Evolutionary conservation across 768 basidiomycete species (phyloP), one percentile per base, ranked within the genome.

Genomic region (Russula abietina): DNA sequence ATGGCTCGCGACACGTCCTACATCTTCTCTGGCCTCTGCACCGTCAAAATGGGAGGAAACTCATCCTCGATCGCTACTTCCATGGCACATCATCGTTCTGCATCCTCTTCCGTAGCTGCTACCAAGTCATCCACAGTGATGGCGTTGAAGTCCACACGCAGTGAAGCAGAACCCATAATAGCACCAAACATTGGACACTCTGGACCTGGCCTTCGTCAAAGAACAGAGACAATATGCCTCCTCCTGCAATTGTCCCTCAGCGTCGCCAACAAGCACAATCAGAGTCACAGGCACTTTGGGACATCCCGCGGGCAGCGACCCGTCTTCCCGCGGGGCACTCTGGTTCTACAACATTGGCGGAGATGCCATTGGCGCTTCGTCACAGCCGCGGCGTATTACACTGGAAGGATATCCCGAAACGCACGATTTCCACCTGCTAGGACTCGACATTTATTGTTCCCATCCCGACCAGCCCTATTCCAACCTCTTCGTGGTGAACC

Each of bases 341-440:
- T 91, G 88, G 81, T 52, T 88, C 4, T 81, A 85, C 28, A 26
- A 45, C 45, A 57, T 61, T 4, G 66, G 70, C 9, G 65, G 70
- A 8, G 32, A 30, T 8, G 68, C 65, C 10, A 41, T 39, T 17
- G 16, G 67, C 22, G 38, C 62, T 11, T 6, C 38, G 38, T 6
- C 38, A 39, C 66, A 70, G 49, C 73, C 80, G 1, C 74, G 75
- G 26, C 79, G 75, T 14, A 66, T 87, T 39, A 65, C 73, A 1
- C 69, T 89, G 38, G 69, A 74, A 22, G 78, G 78, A 7, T 89
- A 84, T 67, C 89, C 88, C 0, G 61, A 72, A 16, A 69, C 61
- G 1, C 83, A 85, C 68, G 82, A 84, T 67, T 91, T 89, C 68
- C 89, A 90, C 67, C 88, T 89, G 0, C 79, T 91, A 3, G 89